These are phyloP conservation scores for Sporodiniella umbellata DNA, from an alignment of 371 early-diverging fungal genomes.

Conservation along the genomic window DNA sequence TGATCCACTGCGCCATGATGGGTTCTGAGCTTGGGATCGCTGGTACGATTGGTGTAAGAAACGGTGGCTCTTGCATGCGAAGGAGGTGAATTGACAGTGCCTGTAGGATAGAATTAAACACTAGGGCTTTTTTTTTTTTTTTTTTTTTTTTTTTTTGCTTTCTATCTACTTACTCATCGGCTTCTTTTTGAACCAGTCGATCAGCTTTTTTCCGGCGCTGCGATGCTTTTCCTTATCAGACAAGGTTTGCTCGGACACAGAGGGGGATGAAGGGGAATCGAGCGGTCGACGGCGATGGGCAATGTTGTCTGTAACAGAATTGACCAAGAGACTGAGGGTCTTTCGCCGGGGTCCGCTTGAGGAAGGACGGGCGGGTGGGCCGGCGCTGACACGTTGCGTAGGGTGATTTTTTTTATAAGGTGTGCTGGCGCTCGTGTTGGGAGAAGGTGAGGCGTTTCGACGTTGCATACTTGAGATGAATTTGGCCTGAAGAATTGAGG, in stretches of 20 bases:
- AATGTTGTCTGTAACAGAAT: slow-evolving; percentile 36
- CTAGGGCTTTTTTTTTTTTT: no score
- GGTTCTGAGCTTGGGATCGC: slow-evolving; percentile 59
- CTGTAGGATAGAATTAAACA: no score
- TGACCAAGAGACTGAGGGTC: slow-evolving; percentile 52
- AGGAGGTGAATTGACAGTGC: slow-evolving; percentile 1
- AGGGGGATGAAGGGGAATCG: slow-evolving; percentile 19
- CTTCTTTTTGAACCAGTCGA: slow-evolving; percentile 71
- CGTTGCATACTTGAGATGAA: slow-evolving; percentile 38
- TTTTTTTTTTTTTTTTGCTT: slow-evolving; percentile 12
- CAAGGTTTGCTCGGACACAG: slow-evolving; percentile 32
- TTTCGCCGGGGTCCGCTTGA: slow-evolving; percentile 48
- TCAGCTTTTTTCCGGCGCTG: slow-evolving; percentile 62
- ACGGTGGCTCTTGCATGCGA: slow-evolving; percentile 5
- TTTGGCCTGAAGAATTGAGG: slow-evolving; percentile 43
- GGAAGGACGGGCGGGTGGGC: slow-evolving; percentile 22
- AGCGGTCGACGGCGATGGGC: slow-evolving; percentile 9
- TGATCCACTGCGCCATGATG: slow-evolving; percentile 83
- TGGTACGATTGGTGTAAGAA: neutral
- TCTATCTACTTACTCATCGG: slow-evolving; percentile 57
- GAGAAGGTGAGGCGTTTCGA: slow-evolving; percentile 1
- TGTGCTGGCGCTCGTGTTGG: slow-evolving; percentile 19
- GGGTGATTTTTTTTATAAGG: slow-evolving; percentile 13
- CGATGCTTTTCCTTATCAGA: slow-evolving; percentile 36
- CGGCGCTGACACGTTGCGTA: slow-evolving; percentile 13